A percentile compares a stretch with the other conserved stretches of the same genome.
Conservation (phyloP, 352 stramenopile genomes). For the Globisporangium emineosum region DNA sequence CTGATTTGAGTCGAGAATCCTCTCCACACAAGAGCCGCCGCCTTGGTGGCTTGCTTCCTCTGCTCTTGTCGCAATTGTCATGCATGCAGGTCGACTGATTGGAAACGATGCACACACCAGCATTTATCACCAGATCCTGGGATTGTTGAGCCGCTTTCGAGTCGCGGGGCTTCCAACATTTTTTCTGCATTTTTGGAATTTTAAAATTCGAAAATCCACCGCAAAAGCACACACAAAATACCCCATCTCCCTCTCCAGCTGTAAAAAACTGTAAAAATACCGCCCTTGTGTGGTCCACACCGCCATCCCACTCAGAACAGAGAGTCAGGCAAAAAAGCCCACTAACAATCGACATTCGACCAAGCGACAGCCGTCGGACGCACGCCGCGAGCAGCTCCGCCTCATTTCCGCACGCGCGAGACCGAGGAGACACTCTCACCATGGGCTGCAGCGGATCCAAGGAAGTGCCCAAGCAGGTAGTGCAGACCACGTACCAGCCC, state of each 20-base stretch:
- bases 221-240: no score
- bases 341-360: slow-evolving; percentile 6
- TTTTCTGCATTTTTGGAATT: no score
- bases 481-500: not conserved
- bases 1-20: not conserved
- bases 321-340: slow-evolving; percentile 8
- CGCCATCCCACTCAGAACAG: slow-evolving; percentile 2
- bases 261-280: no score
- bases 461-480: slow-evolving; percentile 3
- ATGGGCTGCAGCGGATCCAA: slow-evolving; percentile 19
- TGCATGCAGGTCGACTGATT: not conserved
- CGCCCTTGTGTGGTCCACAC: slow-evolving; percentile 1
- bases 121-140: no score
- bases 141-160: not conserved
- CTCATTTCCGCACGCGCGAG: slow-evolving; percentile 3
- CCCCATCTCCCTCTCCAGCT: no score
- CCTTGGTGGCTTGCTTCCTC: not conserved
- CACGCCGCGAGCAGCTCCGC: slow-evolving; percentile 2
- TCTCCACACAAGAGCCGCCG: not conserved
- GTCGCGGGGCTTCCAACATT: not conserved
- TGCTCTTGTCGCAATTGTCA: not conserved
- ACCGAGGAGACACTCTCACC: slow-evolving; percentile 1
- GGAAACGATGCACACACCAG: not conserved
- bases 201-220: no score
- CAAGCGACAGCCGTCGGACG: slow-evolving; percentile 8